Evolutionary conservation across 2,329 filamentous ascomycete genomes (phyloP).

Genomic region (Phialophora chinensis): DNA sequence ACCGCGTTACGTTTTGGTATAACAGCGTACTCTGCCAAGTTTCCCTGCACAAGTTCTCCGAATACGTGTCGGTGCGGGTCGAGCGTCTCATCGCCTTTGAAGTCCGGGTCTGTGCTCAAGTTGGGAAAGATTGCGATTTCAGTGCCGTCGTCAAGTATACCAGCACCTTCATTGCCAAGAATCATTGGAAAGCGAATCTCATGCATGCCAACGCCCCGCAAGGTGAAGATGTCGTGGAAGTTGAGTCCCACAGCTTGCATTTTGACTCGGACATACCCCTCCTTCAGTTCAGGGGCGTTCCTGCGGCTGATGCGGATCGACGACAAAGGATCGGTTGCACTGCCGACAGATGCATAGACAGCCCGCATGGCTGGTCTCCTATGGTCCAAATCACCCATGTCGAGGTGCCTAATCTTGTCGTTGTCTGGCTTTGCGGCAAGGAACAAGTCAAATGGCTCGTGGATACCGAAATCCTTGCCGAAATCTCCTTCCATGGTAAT

Average conservation of each 20-base stretch:
- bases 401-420: slow-evolving; percentile 26
- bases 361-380: slow-evolving; percentile 25
- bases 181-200: slow-evolving; percentile 33
- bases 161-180: slow-evolving; percentile 32
- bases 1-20: slow-evolving; percentile 30
- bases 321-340: slow-evolving; percentile 26
- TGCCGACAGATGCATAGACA: slow-evolving; percentile 27
- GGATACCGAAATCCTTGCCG: slow-evolving; percentile 26
- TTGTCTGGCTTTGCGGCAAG: slow-evolving; percentile 21
- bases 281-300: slow-evolving; percentile 17
- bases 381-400: slow-evolving; percentile 28
- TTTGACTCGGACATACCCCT: slow-evolving; percentile 30
- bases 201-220: slow-evolving; percentile 26
- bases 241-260: slow-evolving; percentile 33
- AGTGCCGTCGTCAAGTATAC: slow-evolving; percentile 30
- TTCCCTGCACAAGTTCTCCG: slow-evolving; percentile 30
- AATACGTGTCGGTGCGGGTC: slow-evolving; percentile 31
- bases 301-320: slow-evolving; percentile 23
- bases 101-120: slow-evolving; percentile 27
- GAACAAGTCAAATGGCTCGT: slow-evolving; percentile 31
- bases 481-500: slow-evolving; percentile 33
- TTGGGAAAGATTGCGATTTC: slow-evolving; percentile 29
- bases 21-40: slow-evolving; percentile 27
- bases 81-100: slow-evolving; percentile 32
- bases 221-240: slow-evolving; percentile 34